Evolutionary conservation across 257 asterid genomes (phyloP).

Genomic region (Ehretia macrophylla): DNA sequence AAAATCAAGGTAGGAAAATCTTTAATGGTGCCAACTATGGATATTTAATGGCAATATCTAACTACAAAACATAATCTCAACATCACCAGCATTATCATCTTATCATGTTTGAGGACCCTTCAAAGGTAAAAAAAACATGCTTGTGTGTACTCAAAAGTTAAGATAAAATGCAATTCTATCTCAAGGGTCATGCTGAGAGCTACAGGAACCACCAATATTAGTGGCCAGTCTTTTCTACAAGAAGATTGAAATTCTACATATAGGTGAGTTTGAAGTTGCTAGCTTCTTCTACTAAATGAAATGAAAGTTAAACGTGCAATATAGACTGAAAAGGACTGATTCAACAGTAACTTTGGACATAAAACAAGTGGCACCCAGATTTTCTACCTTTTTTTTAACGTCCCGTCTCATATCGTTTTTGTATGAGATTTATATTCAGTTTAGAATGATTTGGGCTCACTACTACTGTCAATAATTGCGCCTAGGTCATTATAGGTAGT

Average conservation of each 20-base stretch:
- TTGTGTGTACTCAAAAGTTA: constrained; percentile 20
- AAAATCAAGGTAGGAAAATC: constrained; percentile 10
- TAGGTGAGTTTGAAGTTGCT: constrained; percentile 16
- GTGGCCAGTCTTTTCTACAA: constrained; percentile 66
- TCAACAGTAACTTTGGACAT: constrained; percentile 22
- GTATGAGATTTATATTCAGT: too few relatives aligned
- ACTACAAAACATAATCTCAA: constrained; percentile 4
- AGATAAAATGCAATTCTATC: neutral
- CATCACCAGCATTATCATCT: constrained; percentile 31
- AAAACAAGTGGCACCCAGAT: constrained; percentile 2
- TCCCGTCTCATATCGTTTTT: too few relatives aligned
- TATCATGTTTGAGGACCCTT: constrained; percentile 27
- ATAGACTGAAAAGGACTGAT: constrained; percentile 31
- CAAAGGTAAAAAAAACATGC: constrained; percentile 16
- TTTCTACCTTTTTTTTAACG: constrained; percentile 9
- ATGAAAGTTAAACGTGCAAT: constrained; percentile 27
- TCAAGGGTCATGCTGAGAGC: constrained; percentile 11
- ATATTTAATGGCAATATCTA: constrained; percentile 4
- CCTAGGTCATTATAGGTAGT: too few relatives aligned
- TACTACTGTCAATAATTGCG: too few relatives aligned
- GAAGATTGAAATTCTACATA: constrained; percentile 39
- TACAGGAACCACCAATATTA: constrained; percentile 65
- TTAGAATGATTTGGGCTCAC: too few relatives aligned
- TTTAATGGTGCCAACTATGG: constrained; percentile 3
- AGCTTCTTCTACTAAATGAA: constrained; percentile 14